Evolutionary conservation across 768 basidiomycete species (phyloP).

Genomic region (Xerocomellus dryophilus): DNA sequence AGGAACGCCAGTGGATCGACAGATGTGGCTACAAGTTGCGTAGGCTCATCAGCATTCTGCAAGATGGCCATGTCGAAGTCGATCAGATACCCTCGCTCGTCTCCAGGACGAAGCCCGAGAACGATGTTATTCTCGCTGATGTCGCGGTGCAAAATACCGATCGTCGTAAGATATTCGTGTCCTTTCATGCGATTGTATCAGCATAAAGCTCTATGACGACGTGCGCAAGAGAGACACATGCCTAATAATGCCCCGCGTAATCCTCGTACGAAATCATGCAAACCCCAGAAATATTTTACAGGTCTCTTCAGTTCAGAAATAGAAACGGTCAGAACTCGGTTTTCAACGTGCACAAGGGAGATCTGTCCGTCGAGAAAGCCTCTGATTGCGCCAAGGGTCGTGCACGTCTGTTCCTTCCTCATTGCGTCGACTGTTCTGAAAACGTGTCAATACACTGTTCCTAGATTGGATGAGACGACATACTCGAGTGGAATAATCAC

Average conservation of each 20-base stretch:
- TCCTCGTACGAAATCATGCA: conserved; percentile 15
- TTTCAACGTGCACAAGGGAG: neutral
- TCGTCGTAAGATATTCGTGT: conserved; percentile 4
- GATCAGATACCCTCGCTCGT: conserved; percentile 7
- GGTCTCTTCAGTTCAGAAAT: neutral
- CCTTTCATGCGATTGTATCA: neutral
- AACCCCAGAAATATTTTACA: conserved; percentile 10
- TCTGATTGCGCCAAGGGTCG: conserved; percentile 3
- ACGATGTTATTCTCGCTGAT: conserved; percentile 36
- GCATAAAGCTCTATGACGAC: neutral
- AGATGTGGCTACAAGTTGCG: too few relatives aligned
- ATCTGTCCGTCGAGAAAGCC: neutral
- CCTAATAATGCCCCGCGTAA: conserved; percentile 9
- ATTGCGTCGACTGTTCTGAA: neutral
- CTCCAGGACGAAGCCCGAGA: conserved; percentile 12
- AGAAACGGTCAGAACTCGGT: neutral
- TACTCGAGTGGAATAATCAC: neutral
- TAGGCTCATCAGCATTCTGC: too few relatives aligned
- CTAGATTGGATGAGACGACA: neutral
- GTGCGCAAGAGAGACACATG: neutral
- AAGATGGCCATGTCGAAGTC: too few relatives aligned
- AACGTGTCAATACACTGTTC: neutral
- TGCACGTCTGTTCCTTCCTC: neutral
- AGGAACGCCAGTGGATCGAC: neutral
- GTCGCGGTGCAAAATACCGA: conserved; percentile 32